These are phyloP conservation scores for Lichina pygmaea DNA, from an alignment of 495 filamentous ascomycete genomes.

Conservation along the genomic window DNA sequence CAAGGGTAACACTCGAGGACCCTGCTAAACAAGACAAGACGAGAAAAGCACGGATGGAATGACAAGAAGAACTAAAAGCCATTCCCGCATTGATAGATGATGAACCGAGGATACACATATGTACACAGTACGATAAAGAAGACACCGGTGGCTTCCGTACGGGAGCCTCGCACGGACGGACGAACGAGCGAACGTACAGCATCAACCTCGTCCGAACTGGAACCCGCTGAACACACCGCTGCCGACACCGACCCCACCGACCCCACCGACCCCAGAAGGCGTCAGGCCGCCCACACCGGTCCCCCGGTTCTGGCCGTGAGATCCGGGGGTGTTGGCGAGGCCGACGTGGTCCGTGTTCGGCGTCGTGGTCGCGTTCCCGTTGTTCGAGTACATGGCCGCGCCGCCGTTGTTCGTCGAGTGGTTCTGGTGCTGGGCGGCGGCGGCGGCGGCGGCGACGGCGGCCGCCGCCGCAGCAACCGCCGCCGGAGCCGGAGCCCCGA, in stretches of 20 bases:
- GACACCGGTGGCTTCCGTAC: no score
- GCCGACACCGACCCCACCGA: conserved; percentile 28
- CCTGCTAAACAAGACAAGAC: no score
- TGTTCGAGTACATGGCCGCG: conserved; percentile 17
- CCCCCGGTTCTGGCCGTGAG: conserved; percentile 12
- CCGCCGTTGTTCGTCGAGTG: conserved; percentile 27
- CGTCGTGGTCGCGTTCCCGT: conserved; percentile 45
- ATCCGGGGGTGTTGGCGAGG: conserved; percentile 24
- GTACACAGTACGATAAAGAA: no score
- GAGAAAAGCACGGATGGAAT: no score
- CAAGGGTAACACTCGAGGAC: no score
- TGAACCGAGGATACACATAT: no score
- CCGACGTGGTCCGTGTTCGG: conserved; percentile 29
- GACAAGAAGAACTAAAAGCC: no score
- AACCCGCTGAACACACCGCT: conserved; percentile 30
- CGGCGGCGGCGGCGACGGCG: conserved; percentile 10
- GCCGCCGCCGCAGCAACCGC: conserved; percentile 7
- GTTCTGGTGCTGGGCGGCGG: conserved; percentile 9
- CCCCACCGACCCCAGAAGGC: conserved; percentile 23
- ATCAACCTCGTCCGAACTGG: conserved; percentile 14
- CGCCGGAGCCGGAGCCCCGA: conserved; percentile 20
- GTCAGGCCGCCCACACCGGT: conserved; percentile 33
- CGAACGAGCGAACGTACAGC: no score
- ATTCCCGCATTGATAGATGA: no score
- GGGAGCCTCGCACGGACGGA: no score